These are phyloP conservation scores for Cystobasidiaceae sp. DNA, from an alignment of 1,284 basidiomycete genomes.

Conservation along the genomic window DNA sequence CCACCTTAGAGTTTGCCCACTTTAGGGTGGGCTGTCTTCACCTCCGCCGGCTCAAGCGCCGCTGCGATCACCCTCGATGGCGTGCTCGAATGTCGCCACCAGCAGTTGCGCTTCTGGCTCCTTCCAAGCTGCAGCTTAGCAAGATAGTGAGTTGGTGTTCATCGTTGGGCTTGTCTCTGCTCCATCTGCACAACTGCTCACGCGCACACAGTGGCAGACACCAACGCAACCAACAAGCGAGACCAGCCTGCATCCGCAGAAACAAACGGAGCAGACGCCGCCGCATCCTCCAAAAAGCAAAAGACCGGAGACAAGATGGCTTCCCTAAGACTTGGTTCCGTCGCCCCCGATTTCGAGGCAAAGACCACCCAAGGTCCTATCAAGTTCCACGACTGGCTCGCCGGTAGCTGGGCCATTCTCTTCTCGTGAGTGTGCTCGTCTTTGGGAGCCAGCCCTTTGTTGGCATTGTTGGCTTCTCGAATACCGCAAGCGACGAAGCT, in stretches of 20 bases:
- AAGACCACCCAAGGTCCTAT: conserved; percentile 61
- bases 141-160: not conserved
- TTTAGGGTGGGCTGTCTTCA: no score
- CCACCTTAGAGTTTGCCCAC: no score
- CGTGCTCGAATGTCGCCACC: no score
- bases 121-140: no score
- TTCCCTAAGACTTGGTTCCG: conserved; percentile 51
- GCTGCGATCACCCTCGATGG: no score
- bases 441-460: no score
- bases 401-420: conserved; percentile 79
- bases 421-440: conserved; percentile 62
- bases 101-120: no score
- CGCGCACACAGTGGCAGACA: conserved; percentile 1
- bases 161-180: not conserved
- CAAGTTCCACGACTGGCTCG: conserved; percentile 89
- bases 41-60: no score
- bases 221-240: conserved; percentile 4
- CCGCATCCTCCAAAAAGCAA: conserved; percentile 2
- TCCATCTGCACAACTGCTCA: not conserved
- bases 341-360: conserved; percentile 75
- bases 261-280: conserved; percentile 5
- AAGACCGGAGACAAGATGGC: conserved; percentile 13
- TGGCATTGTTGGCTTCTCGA: no score
- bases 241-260: not conserved
- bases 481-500: no score